Evolutionary conservation across 2,329 filamentous ascomycete genomes (phyloP).

Genomic region (Colletotrichum navitas): DNA sequence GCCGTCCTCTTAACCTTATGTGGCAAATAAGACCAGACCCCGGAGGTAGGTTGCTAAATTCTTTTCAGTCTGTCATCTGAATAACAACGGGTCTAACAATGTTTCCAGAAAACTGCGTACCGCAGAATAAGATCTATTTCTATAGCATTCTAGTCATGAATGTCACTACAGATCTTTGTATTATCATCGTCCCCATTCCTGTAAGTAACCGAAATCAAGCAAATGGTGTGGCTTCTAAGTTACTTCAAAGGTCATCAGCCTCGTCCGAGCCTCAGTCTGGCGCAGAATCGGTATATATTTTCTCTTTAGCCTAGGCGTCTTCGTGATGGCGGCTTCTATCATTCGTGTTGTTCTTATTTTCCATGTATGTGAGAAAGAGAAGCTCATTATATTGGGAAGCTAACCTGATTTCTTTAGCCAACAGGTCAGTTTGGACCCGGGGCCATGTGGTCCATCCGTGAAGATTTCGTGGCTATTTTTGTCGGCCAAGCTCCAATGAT

Average conservation of each 20-base stretch:
- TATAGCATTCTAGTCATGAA: slow-evolving; percentile 51
- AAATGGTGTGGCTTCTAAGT: not conserved
- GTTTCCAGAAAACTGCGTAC: slow-evolving; percentile 46
- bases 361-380: slow-evolving; percentile 43
- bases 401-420: not conserved
- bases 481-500: slow-evolving; percentile 20
- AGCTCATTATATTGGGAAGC: not conserved
- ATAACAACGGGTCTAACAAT: not conserved
- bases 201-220: slow-evolving; percentile 29
- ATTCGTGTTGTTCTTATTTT: slow-evolving; percentile 49
- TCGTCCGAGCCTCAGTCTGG: slow-evolving; percentile 47
- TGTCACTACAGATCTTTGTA: slow-evolving; percentile 51
- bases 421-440: slow-evolving; percentile 25
- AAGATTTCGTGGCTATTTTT: slow-evolving; percentile 54
- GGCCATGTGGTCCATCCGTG: slow-evolving; percentile 55
- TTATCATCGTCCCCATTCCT: slow-evolving; percentile 53
- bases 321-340: slow-evolving; percentile 50
- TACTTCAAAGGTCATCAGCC: slow-evolving; percentile 45
- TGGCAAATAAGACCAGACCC: slow-evolving; percentile 55
- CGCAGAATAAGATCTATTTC: slow-evolving; percentile 51
- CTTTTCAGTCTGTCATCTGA: not conserved
- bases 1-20: slow-evolving; percentile 50
- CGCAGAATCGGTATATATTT: slow-evolving; percentile 50
- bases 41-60: slow-evolving; percentile 48
- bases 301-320: slow-evolving; percentile 51